A percentile compares a stretch with the other conserved stretches of the same genome.
phyloP scores from a whole-genome alignment of 441 rosid species.

The Francoa sonchifolia region DNA sequence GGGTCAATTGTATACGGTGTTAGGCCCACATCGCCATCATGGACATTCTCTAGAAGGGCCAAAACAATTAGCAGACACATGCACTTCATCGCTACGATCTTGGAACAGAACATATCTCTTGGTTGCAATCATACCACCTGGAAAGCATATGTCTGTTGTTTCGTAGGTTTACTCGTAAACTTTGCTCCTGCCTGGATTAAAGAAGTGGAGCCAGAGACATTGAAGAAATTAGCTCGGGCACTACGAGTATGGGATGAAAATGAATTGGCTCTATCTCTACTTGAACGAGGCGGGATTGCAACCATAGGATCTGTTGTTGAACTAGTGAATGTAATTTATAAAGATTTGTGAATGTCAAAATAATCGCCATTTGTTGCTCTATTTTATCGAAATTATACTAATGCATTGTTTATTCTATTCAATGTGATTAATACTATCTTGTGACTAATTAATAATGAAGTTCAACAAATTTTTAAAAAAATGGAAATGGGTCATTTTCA shows the following conservation, averaged over 20 bases:
- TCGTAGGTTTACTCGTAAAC: slow-evolving; percentile 32
- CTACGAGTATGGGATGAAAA: slow-evolving; percentile 38
- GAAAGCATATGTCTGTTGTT: slow-evolving; percentile 47
- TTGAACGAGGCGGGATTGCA: slow-evolving; percentile 44
- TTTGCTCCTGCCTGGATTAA: slow-evolving; percentile 40
- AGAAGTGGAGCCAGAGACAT: slow-evolving; percentile 35
- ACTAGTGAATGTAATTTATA: slow-evolving; percentile 17
- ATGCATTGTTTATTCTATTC: too few relatives aligned
- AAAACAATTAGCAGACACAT: slow-evolving; percentile 25
- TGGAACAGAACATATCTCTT: slow-evolving; percentile 34
- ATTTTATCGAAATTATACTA: too few relatives aligned
- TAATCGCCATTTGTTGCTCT: too few relatives aligned
- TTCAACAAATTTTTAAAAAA: too few relatives aligned
- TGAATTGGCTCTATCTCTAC: slow-evolving; percentile 46
- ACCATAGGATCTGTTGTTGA: slow-evolving; percentile 28
- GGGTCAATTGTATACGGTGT: slow-evolving; percentile 32
- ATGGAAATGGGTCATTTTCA: too few relatives aligned
- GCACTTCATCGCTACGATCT: slow-evolving; percentile 35
- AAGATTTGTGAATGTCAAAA: slow-evolving; percentile 8
- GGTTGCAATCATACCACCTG: slow-evolving; percentile 46
- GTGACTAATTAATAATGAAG: too few relatives aligned
- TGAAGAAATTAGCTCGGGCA: slow-evolving; percentile 35
- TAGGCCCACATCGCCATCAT: slow-evolving; percentile 18
- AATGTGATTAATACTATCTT: too few relatives aligned
- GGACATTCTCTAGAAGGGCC: slow-evolving; percentile 21